Evolutionary conservation across 2,329 filamentous ascomycete species (phyloP).

Genomic region (Ceratocystis harringtonii): DNA sequence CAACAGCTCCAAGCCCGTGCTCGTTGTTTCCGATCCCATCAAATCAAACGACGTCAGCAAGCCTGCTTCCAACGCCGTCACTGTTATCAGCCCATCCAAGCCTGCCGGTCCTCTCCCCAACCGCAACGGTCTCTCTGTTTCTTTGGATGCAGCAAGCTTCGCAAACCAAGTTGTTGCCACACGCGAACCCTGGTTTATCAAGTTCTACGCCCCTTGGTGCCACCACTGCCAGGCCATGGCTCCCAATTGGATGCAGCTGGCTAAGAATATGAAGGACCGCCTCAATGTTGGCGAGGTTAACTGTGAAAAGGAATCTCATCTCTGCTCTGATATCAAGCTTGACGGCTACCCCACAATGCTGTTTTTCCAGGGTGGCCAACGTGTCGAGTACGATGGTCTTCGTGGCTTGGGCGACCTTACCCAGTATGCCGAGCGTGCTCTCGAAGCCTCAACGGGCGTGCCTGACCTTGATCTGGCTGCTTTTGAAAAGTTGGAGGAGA

Average conservation of each 20-base stretch:
- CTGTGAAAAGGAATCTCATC: slow-evolving; percentile 66
- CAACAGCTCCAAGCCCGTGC: slow-evolving; percentile 12
- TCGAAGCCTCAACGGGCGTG: slow-evolving; percentile 62
- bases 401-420: slow-evolving; percentile 84
- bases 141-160: slow-evolving; percentile 72
- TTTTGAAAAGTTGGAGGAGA: slow-evolving; percentile 75
- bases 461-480: slow-evolving; percentile 61
- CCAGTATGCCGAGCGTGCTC: slow-evolving; percentile 71
- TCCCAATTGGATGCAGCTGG: slow-evolving; percentile 77
- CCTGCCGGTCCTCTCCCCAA: slow-evolving; percentile 48
- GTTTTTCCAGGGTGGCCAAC: slow-evolving; percentile 84
- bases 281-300: slow-evolving; percentile 94
- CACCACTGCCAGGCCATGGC: slow-evolving; percentile 87
- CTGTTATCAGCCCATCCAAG: slow-evolving; percentile 32
- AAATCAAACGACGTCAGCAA: slow-evolving; percentile 21
- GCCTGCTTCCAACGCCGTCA: slow-evolving; percentile 17
- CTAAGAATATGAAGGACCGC: slow-evolving; percentile 75
- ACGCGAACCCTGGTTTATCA: slow-evolving; percentile 92
- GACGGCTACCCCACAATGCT: slow-evolving; percentile 74
- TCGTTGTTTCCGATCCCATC: slow-evolving; percentile 13
- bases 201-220: slow-evolving; percentile 98
- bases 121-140: slow-evolving; percentile 55
- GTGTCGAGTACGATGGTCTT: slow-evolving; percentile 83
- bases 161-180: slow-evolving; percentile 72
- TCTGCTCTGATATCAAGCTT: slow-evolving; percentile 85